Evolutionary conservation across 1,284 basidiomycete genomes (phyloP), one percentile per base, ranked within the genome.

Genomic region (Fistulina hepatica): DNA sequence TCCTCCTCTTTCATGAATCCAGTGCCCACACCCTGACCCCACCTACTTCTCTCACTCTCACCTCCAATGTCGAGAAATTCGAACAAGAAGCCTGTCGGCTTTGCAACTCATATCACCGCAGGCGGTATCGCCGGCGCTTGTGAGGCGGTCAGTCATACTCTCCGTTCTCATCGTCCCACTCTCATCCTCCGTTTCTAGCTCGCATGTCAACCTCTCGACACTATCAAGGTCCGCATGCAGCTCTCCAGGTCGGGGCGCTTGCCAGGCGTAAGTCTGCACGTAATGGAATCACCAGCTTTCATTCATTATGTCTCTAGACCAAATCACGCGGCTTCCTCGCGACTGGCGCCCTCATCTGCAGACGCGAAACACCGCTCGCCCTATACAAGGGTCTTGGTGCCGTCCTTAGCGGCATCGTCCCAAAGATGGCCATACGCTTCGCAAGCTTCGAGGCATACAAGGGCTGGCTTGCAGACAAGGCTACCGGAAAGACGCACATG

Each of bases 381-480:
- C 65, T 99, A 27, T 99, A 98, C 76, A 99, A 98, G 60, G 95
- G 93, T 53, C 76, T 99, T 28, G 94, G 94, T 26, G 94, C 94
- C n/a, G 94, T 99, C 24, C 68, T 95, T 16, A 85, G 90, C 9
- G 92, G 92, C 21, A 99, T 99, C 57, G 91, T 97, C 2, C 95
- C 95, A 4, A 99, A 99, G 68, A 99, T 99, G 95, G 92, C 92
- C 37, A 97, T 94, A 56, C 86, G 95, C 28, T 99, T 98, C 60
- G 93, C 95, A 26, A 90, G 85, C 57, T 99, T 99, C 57, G 94
- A 98, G 65, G 67, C 76, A 39, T 99, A 99, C 74, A 95, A 97
- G 62, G 69, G 61, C 0, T 76, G 73, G 69, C 63, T 98, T 33
- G 77, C 85, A 3, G 75, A 91, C 53, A 71, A 73, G 50, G 54